phyloP scores from a whole-genome alignment of 805 yeast genomes.

The Metschnikowia bowlesiae region DNA sequence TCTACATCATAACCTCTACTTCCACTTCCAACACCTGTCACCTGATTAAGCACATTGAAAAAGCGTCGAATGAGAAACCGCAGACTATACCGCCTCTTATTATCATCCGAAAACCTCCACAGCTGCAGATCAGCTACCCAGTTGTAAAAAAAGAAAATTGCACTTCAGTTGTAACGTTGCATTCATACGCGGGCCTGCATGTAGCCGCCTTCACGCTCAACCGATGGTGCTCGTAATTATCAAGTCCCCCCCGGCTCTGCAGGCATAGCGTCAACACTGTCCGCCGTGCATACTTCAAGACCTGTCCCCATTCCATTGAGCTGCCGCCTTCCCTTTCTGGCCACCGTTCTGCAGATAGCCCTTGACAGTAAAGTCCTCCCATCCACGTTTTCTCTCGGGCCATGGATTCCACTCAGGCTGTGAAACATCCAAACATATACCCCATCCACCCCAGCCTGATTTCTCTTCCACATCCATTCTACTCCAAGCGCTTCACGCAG shows the following conservation, averaged over 20 bases:
- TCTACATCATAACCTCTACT: too few species aligned
- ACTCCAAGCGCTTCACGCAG: slow-evolving; percentile 6
- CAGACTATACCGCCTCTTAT: too few species aligned
- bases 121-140: too few species aligned
- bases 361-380: background rate
- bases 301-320: background rate
- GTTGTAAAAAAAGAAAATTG: too few species aligned
- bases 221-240: background rate
- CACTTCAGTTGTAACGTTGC: background rate
- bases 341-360: background rate
- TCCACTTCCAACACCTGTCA: too few species aligned
- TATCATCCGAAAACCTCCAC: too few species aligned
- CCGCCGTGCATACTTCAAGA: background rate
- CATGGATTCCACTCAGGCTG: slow-evolving; percentile 10
- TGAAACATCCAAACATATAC: slow-evolving; percentile 1
- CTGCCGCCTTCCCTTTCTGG: background rate
- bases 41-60: too few species aligned
- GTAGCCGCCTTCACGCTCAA: background rate
- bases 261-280: slow-evolving; percentile 2
- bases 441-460: background rate
- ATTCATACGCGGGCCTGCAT: background rate
- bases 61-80: too few species aligned
- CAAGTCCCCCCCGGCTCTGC: slow-evolving; percentile 1
- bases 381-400: background rate
- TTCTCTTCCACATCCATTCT: slow-evolving; percentile 4